Percentiles rank a stretch among this genome's conserved stretches.
phyloP scores from a whole-genome alignment of 768 basidiomycete genomes.

The Leccinum disarticulatum region DNA sequence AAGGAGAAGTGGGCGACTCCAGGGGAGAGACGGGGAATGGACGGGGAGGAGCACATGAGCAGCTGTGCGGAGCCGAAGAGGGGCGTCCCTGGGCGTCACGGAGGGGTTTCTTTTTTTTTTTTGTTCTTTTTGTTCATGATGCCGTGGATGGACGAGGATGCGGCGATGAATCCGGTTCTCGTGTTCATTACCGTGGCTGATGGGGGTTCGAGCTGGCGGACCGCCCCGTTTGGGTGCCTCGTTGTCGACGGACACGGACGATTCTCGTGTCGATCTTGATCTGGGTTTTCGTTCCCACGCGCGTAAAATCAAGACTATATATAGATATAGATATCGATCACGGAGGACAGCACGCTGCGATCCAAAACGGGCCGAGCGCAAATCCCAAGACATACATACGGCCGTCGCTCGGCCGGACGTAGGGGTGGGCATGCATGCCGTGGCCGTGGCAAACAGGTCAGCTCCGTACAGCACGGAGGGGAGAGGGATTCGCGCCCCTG shows the following conservation, averaged over 20 bases:
- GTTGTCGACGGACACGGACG: conserved; percentile 2
- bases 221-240: background rate
- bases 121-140: conserved; percentile 23
- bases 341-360: conserved; percentile 17
- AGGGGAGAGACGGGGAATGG: background rate
- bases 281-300: conserved; percentile 45
- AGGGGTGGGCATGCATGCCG: too few relatives aligned
- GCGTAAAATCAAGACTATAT: conserved; percentile 34
- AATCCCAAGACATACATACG: conserved; percentile 13
- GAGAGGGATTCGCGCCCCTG: conserved; percentile 18
- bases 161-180: background rate
- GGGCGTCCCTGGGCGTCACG: conserved; percentile 25
- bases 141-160: background rate
- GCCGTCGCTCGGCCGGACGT: background rate
- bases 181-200: conserved; percentile 28
- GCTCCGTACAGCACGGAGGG: conserved; percentile 24
- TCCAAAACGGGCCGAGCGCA: conserved; percentile 25
- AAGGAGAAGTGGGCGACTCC: background rate
- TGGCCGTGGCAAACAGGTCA: background rate
- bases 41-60: background rate
- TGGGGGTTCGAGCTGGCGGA: background rate
- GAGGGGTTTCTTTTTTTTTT: conserved; percentile 43
- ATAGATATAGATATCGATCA: conserved; percentile 1
- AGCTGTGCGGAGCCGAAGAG: conserved; percentile 4
- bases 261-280: conserved; percentile 59